Base-by-base conservation (phyloP, 768 basidiomycete species). In the Dioszegia crocea region DNA sequence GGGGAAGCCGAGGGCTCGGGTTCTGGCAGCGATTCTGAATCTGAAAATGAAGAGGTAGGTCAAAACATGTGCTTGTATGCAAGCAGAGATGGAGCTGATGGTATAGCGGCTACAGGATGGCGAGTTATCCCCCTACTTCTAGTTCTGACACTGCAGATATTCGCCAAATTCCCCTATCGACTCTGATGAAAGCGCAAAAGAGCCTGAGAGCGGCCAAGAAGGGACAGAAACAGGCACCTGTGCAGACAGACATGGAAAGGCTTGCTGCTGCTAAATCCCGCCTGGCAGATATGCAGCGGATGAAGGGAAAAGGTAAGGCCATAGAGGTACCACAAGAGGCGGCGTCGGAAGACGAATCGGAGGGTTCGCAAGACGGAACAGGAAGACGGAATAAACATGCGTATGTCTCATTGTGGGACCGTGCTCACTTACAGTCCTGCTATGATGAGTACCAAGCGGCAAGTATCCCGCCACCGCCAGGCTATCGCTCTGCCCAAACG, bases 391-490 rank as follows among this genome's bases (percentile, higher is more conserved):
- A 83, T 71, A 96, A 97, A 70, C 87, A 94, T 78, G 90, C 93
- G 92, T 93, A 77, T 62, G 90, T 82, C 24, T 19, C n/a, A 14
- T 17, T 9, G 14, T 2, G 26, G 16, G 27, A 39, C 23, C 29
- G 56, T 12, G 91, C 19, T 24, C 16, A 29, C 17, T n/a, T 14
- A 24, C 60, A 93, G 92, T 1, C 92, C 92, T 1, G 81, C 79
- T 30, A 90, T 91, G 65, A 80, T 89, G 52, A 86, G 88, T 16
- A 90, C 91, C 0, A 96, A 92, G 76, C 83, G 82, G 66, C 89
- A 89, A 1, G 88, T 93, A 16, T 84, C 86, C 5, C 84, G 92
- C 21, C 81, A 81, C 53, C 79, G 90, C 57, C 80, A 80, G 10
- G 85, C 88, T 0, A 82, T 91, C 3, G 87, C 91, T 64, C 81